Evolutionary conservation across 257 asterid species (phyloP).

Genomic region (Orobanche coerulescens): DNA sequence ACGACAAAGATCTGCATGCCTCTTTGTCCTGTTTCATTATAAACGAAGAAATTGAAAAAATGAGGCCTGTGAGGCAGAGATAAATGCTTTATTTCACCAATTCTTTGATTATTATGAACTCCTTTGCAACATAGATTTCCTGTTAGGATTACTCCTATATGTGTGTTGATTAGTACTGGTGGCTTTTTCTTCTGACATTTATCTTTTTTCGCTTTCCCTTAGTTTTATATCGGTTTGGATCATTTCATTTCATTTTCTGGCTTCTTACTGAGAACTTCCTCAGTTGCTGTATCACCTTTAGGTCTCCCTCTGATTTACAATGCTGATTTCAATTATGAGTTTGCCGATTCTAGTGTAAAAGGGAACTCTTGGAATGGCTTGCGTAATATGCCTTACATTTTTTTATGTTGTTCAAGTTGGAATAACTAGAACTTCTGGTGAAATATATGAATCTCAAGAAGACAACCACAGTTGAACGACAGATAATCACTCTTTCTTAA

Average conservation of each 20-base stretch:
- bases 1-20: neutral
- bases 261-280: neutral
- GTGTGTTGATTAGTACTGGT: constrained; percentile 6
- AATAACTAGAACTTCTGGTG: neutral
- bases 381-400: neutral
- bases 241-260: neutral
- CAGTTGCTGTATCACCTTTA: neutral
- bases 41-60: neutral
- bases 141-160: neutral
- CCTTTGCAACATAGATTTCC: neutral
- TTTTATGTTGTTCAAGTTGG: constrained; percentile 1
- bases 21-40: neutral
- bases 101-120: constrained; percentile 2
- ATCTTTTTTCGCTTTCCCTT: neutral
- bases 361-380: neutral
- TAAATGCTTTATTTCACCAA: neutral
- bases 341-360: neutral
- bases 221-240: neutral
- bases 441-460: neutral
- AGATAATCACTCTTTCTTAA: neutral
- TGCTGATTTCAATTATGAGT: neutral
- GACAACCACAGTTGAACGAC: neutral
- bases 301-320: neutral
- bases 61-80: neutral
- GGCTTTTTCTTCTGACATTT: neutral